Conservation (phyloP, 768 basidiomycete genomes). For the Lanmaoa pseudosensibilis region DNA sequence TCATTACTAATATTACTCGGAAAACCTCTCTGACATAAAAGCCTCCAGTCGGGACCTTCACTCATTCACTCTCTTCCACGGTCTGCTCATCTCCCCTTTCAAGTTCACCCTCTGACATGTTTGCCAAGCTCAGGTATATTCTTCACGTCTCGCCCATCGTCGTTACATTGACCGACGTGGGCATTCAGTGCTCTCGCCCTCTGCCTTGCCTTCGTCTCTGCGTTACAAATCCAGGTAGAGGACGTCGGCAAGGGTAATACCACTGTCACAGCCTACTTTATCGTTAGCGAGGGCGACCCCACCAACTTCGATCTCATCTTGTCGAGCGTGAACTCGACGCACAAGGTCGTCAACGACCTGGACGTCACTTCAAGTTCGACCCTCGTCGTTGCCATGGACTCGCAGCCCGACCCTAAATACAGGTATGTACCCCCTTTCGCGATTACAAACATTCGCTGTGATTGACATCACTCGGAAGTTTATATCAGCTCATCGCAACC, state of each 20-base stretch:
- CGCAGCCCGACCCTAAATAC: no score
- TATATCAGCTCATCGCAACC: neutral
- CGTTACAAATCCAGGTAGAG: neutral
- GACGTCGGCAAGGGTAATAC: no score
- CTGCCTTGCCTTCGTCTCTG: neutral
- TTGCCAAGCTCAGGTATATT: conserved; percentile 2
- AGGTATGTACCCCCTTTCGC: neutral
- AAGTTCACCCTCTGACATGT: no score
- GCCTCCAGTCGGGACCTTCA: no score
- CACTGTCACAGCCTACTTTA: fast-evolving
- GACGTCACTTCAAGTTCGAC: no score
- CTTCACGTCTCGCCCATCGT: neutral
- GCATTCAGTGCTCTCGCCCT: neutral
- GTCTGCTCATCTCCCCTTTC: no score
- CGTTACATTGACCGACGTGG: neutral
- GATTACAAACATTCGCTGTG: neutral
- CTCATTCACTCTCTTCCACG: no score
- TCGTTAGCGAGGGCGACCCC: neutral
- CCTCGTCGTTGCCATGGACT: no score
- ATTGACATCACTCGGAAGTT: neutral
- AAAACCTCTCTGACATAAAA: no score
- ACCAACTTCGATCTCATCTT: neutral
- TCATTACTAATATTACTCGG: no score
- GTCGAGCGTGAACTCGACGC: no score
- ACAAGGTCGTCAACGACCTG: no score